These are phyloP conservation scores for Pleurotus ostreatus DNA, from an alignment of 768 basidiomycete species.

Conservation along the genomic window DNA sequence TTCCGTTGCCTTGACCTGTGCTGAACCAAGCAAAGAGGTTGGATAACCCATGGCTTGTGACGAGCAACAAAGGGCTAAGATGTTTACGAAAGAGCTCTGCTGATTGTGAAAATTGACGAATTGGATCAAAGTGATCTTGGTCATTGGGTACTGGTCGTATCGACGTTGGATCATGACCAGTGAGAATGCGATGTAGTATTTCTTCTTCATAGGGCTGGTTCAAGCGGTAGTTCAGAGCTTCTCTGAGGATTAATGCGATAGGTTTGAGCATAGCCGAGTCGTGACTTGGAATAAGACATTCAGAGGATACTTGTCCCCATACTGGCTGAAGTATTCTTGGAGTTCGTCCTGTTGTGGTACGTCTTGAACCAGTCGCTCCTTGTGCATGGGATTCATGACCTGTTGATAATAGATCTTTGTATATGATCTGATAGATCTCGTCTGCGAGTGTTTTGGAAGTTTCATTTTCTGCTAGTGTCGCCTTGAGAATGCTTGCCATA, in stretches of 20 bases:
- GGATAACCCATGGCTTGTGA: not conserved
- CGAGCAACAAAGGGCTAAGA: not conserved
- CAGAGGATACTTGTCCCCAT: not conserved
- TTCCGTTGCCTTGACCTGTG: not conserved
- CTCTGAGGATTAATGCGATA: not conserved
- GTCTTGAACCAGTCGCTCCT: too few relatives aligned
- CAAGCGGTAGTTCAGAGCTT: not conserved
- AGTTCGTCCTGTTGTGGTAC: too few relatives aligned
- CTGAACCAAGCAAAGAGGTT: conserved; percentile 1
- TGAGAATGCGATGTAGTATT: not conserved
- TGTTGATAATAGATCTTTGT: too few relatives aligned
- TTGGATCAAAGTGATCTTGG: not conserved
- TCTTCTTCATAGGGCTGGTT: not conserved
- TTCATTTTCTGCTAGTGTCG: too few relatives aligned
- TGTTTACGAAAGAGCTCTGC: not conserved
- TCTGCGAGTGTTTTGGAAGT: too few relatives aligned
- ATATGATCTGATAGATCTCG: too few relatives aligned
- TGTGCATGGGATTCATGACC: too few relatives aligned
- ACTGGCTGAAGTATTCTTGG: too few relatives aligned
- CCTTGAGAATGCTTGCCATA: too few relatives aligned
- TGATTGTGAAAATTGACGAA: not conserved
- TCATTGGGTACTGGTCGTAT: not conserved
- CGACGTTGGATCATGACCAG: not conserved
- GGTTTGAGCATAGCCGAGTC: not conserved
- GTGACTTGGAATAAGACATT: not conserved